Conservation (phyloP, 768 basidiomycete species). For the Leccinum boreale region DNA sequence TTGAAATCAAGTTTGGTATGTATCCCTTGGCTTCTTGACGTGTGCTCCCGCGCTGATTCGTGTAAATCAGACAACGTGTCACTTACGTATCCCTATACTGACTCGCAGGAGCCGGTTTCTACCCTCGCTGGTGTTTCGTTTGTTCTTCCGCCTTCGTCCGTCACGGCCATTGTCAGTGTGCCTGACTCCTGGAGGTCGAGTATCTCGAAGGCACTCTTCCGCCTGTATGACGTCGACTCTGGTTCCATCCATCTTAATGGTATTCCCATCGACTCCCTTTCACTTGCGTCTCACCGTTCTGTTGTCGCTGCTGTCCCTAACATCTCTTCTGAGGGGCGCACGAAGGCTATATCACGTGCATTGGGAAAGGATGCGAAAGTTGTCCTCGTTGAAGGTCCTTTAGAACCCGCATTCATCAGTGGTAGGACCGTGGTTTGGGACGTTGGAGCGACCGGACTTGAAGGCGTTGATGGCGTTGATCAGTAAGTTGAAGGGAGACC, state of each 20-base stretch:
- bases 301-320: constrained; percentile 92
- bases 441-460: constrained; percentile 14
- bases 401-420: constrained; percentile 16
- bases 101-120: constrained; percentile 50
- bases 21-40: not conserved
- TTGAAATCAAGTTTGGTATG: constrained; percentile 86
- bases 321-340: constrained; percentile 41
- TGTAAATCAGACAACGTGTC: constrained; percentile 64
- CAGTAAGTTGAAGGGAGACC: constrained; percentile 39
- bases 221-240: constrained; percentile 88
- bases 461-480: constrained; percentile 58
- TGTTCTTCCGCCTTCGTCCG: constrained; percentile 80
- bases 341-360: constrained; percentile 23
- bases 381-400: constrained; percentile 24
- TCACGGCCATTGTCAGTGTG: constrained; percentile 88
- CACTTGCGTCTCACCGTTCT: constrained; percentile 72
- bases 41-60: not conserved
- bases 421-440: constrained; percentile 31
- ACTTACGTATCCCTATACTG: constrained; percentile 67
- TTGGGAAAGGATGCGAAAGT: constrained; percentile 24
- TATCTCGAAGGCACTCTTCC: constrained; percentile 81
- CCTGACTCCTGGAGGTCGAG: constrained; percentile 83
- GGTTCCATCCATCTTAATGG: constrained; percentile 81
- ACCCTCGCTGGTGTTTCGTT: constrained; percentile 81
- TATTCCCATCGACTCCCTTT: constrained; percentile 83